Evolutionary conservation across 2,329 filamentous ascomycete species (phyloP).

Genomic region (Calonectria ilicicola): DNA sequence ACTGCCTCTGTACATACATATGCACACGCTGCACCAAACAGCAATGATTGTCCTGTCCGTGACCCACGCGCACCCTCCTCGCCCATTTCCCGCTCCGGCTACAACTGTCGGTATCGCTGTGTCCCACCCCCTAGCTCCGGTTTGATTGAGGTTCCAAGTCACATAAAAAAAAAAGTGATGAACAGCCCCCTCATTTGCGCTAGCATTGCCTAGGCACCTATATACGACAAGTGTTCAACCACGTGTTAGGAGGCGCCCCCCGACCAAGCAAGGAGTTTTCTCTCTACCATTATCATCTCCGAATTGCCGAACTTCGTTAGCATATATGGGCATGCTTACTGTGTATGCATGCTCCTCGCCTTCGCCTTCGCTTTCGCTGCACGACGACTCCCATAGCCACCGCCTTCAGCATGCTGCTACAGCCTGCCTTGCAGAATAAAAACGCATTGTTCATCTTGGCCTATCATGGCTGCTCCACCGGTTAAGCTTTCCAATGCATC

Average conservation of each 20-base stretch:
- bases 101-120: not conserved
- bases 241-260: not conserved
- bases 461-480: conserved; percentile 28
- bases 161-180: not conserved
- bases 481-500: conserved; percentile 39
- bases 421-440: not conserved
- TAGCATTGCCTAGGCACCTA: not conserved
- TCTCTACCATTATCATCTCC: not conserved
- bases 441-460: conserved; percentile 7
- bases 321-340: not conserved
- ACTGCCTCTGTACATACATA: not conserved
- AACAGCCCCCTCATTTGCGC: conserved; percentile 5
- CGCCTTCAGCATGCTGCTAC: not conserved
- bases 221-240: not conserved
- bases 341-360: not conserved
- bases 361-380: not conserved
- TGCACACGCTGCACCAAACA: not conserved
- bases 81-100: not conserved
- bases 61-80: not conserved
- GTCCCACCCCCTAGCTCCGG: not conserved
- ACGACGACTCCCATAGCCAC: not conserved
- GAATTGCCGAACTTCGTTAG: not conserved
- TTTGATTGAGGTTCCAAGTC: conserved; percentile 15
- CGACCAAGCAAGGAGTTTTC: not conserved
- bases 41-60: not conserved